A percentile compares a stretch with the other conserved stretches of the same genome.
Evolutionary conservation across 75 land plant genomes (phyloP).

Genomic region (Pseudotsuga menziesii): DNA sequence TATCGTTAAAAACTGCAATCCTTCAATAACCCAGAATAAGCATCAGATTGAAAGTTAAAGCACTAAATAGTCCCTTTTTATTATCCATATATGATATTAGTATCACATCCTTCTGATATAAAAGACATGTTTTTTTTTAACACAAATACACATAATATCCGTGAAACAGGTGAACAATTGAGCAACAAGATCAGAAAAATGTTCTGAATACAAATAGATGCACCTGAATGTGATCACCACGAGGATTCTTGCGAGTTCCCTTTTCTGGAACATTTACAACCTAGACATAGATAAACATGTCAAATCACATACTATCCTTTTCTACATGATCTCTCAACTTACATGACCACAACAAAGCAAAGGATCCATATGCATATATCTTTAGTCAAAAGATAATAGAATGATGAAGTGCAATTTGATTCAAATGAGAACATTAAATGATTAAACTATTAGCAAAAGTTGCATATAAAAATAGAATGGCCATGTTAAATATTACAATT

Average conservation of each 20-base stretch:
- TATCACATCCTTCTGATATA: background rate
- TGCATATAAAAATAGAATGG: too few species aligned
- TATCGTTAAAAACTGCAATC: background rate
- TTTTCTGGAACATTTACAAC: slow-evolving; percentile 73
- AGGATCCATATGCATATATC: background rate
- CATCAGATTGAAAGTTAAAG: background rate
- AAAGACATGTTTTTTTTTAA: background rate
- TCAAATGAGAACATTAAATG: background rate
- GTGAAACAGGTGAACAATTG: background rate
- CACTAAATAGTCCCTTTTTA: background rate
- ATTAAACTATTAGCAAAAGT: too few species aligned
- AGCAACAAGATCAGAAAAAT: background rate
- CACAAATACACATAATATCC: background rate
- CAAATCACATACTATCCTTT: background rate
- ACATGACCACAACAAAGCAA: background rate
- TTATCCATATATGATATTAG: background rate
- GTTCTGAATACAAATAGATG: background rate
- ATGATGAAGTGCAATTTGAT: background rate
- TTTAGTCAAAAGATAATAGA: background rate
- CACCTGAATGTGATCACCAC: slow-evolving; percentile 76
- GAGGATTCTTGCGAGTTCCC: slow-evolving; percentile 69
- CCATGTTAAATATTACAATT: too few species aligned
- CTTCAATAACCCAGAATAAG: background rate
- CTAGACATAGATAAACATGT: slow-evolving; percentile 20
- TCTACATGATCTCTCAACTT: background rate